These are phyloP conservation scores for Ilyonectria mors-panacis DNA, from an alignment of 2,329 filamentous ascomycete genomes.

Conservation along the genomic window DNA sequence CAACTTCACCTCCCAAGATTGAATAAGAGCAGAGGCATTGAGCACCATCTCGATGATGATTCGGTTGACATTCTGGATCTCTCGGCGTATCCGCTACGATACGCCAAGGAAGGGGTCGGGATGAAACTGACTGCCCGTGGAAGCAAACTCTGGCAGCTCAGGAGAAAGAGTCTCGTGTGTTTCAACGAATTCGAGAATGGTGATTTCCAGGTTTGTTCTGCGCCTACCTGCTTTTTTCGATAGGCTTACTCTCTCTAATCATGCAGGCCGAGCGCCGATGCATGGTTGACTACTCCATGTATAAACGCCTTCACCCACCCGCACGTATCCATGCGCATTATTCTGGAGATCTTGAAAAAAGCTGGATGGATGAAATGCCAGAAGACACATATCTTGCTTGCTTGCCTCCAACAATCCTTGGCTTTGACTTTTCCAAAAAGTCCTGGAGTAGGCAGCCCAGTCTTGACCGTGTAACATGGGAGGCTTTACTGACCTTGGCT, in stretches of 20 bases:
- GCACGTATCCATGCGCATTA: not conserved
- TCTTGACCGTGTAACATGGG: too few relatives aligned
- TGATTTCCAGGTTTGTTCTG: constrained; percentile 4
- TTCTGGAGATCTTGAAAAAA: not conserved
- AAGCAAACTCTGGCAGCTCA: constrained; percentile 15
- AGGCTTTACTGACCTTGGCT: not conserved
- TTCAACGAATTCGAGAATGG: not conserved
- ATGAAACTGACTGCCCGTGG: constrained; percentile 20
- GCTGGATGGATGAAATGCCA: not conserved
- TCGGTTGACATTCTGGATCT: not conserved
- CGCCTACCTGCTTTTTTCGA: too few relatives aligned
- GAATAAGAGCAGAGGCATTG: not conserved
- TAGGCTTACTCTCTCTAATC: not conserved
- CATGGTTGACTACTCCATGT: constrained; percentile 33
- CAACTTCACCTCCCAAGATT: too few relatives aligned
- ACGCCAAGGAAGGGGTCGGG: not conserved
- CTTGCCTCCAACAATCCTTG: constrained; percentile 10
- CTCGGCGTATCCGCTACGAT: constrained; percentile 2
- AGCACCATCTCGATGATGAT: not conserved
- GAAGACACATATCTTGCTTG: not conserved
- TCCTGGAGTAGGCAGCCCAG: constrained; percentile 17
- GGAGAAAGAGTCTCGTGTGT: constrained; percentile 3
- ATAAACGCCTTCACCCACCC: constrained; percentile 15
- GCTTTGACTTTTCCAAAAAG: constrained; percentile 29
- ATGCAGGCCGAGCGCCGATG: constrained; percentile 18